Evolutionary conservation across 2,329 filamentous ascomycete genomes (phyloP).

Genomic region (Hymenoscyphus salicellus): DNA sequence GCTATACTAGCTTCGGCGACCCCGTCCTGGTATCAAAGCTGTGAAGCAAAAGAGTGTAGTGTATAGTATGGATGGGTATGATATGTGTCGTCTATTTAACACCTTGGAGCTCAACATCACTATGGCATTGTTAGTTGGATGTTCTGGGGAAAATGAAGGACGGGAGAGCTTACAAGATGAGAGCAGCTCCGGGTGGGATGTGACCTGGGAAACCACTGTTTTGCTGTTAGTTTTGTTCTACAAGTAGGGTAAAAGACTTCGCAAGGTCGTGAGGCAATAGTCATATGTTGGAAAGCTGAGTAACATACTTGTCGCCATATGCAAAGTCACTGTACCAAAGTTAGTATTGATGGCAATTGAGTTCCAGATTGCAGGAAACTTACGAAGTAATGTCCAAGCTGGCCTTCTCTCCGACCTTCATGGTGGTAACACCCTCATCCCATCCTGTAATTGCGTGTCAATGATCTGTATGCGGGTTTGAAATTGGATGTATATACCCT

Average conservation of each 20-base stretch:
- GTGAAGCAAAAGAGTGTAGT: constrained; percentile 10
- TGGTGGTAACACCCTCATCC: constrained; percentile 80
- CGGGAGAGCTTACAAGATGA: constrained; percentile 73
- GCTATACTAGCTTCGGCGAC: constrained; percentile 15
- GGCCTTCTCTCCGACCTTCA: constrained; percentile 89
- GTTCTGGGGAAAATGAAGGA: background rate
- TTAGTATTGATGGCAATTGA: constrained; percentile 19
- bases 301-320: constrained; percentile 59
- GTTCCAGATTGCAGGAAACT: constrained; percentile 28
- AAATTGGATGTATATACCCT: constrained; percentile 53
- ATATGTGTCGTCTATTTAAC: constrained; percentile 46
- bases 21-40: constrained; percentile 16
- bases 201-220: constrained; percentile 71
- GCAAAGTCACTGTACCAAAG: constrained; percentile 56
- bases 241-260: too few species aligned
- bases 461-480: constrained; percentile 8
- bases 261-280: too few species aligned
- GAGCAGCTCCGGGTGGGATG: constrained; percentile 70
- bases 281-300: background rate
- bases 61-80: background rate
- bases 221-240: constrained; percentile 5
- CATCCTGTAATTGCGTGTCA: constrained; percentile 53
- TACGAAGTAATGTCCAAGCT: constrained; percentile 78
- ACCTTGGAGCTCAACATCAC: constrained; percentile 66
- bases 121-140: constrained; percentile 36